phyloP scores from a whole-genome alignment of 2,329 filamentous ascomycete species.

The Berkeleyomyces basicola region DNA sequence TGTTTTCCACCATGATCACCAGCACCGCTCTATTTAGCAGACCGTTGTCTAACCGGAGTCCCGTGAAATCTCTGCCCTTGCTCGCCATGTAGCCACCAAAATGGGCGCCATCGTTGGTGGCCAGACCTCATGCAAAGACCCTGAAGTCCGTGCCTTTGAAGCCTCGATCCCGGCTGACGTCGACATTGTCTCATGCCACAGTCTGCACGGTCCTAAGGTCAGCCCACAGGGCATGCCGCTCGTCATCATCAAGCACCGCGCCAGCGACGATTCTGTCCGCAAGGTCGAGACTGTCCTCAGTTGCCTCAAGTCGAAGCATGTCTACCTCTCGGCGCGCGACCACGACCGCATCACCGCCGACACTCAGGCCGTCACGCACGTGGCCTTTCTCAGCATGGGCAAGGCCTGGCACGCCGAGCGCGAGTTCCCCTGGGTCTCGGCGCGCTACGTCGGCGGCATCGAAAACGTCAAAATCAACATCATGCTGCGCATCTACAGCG shows the following conservation, averaged over 20 bases:
- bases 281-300: conserved; percentile 70
- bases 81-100: conserved; percentile 58
- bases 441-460: conserved; percentile 91
- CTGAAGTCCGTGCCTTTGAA: conserved; percentile 88
- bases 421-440: conserved; percentile 92
- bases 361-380: conserved; percentile 94
- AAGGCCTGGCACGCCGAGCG: conserved; percentile 91
- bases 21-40: not conserved
- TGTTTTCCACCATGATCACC: conserved; percentile 16
- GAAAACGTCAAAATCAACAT: conserved; percentile 99
- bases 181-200: conserved; percentile 90
- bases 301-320: conserved; percentile 71
- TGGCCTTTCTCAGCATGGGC: conserved; percentile 93
- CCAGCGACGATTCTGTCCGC: conserved; percentile 54
- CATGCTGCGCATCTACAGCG: conserved; percentile 88
- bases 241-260: conserved; percentile 85
- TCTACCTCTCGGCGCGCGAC: conserved; percentile 69
- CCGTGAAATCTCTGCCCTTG: conserved; percentile 6
- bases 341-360: conserved; percentile 97
- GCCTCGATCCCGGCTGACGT: conserved; percentile 74
- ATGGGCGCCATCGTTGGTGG: conserved; percentile 89
- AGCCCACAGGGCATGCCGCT: conserved; percentile 80
- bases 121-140: conserved; percentile 95
- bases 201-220: conserved; percentile 81
- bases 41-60: not conserved